A percentile compares a stretch with the other conserved stretches of the same genome.
Evolutionary conservation across 495 filamentous ascomycete genomes (phyloP).

Genomic region (Tuber magnatum): DNA sequence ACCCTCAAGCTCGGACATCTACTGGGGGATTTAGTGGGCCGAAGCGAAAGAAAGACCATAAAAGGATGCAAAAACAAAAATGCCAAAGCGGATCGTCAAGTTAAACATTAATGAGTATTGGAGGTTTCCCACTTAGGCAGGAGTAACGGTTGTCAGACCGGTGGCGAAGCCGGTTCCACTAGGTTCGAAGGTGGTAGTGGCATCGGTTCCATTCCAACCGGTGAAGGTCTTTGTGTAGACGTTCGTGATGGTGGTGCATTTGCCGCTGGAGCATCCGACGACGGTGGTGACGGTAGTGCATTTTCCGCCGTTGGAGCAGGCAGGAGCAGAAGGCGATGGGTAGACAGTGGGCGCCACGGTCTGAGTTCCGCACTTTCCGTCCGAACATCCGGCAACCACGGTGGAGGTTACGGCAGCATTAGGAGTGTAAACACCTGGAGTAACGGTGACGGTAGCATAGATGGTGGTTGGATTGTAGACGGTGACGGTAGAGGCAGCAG

Average conservation of each 20-base stretch:
- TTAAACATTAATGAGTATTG: not conserved
- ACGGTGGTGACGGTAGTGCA: not conserved
- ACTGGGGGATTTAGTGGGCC: not conserved
- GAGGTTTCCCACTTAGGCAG: not conserved
- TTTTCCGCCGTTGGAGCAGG: not conserved
- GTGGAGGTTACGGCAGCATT: too few species aligned
- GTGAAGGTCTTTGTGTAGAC: not conserved
- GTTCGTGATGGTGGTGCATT: not conserved
- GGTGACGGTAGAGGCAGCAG: slow-evolving; percentile 11
- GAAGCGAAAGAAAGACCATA: not conserved
- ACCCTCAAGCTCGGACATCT: not conserved
- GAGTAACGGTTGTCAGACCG: not conserved
- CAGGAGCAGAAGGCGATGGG: not conserved
- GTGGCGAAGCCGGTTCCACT: not conserved
- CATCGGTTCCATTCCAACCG: not conserved
- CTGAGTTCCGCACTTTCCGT: not conserved
- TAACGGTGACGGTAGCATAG: slow-evolving; percentile 1
- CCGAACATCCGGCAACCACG: not conserved
- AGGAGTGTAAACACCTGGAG: not conserved
- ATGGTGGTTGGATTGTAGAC: slow-evolving; percentile 6
- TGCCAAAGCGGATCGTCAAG: not conserved
- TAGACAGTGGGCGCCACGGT: not conserved
- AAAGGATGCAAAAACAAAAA: not conserved
- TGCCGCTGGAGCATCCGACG: not conserved
- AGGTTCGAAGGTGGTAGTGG: not conserved